phyloP scores from a whole-genome alignment of 495 filamentous ascomycete genomes.

The Penicillium robsamsonii region DNA sequence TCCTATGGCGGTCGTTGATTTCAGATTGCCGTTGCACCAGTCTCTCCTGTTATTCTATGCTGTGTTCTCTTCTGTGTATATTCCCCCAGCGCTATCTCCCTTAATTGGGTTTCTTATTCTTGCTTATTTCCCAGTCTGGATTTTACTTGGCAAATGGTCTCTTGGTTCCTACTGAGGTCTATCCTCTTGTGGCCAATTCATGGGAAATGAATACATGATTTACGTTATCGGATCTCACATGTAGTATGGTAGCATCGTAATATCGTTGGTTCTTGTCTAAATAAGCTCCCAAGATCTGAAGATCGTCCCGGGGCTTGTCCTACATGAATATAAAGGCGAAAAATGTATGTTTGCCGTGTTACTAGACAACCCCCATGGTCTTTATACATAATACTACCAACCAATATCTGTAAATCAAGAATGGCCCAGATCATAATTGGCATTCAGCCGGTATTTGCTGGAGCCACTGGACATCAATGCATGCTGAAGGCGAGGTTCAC shows the following conservation, averaged over 20 bases:
- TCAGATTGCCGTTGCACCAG: not conserved
- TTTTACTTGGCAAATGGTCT: not conserved
- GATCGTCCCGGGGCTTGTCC: not conserved
- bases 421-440: not conserved
- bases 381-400: not conserved
- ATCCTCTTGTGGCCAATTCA: not conserved
- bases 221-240: not conserved
- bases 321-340: not conserved
- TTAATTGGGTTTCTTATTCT: not conserved
- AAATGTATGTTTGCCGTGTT: not conserved
- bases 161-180: not conserved
- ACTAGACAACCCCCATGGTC: not conserved
- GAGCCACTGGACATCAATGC: constrained; percentile 2
- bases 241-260: not conserved
- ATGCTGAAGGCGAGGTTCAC: not conserved
- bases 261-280: not conserved
- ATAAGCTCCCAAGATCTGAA: not conserved
- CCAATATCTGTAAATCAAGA: not conserved
- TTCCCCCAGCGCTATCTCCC: constrained; percentile 24
- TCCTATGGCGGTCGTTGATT: constrained; percentile 1
- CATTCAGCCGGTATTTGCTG: not conserved
- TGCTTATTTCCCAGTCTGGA: not conserved
- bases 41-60: not conserved
- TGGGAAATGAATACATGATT: not conserved
- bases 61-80: constrained; percentile 19